phyloP scores from a whole-genome alignment of 2,329 filamentous ascomycete genomes.

The Sporothrix pseudoabietina region DNA sequence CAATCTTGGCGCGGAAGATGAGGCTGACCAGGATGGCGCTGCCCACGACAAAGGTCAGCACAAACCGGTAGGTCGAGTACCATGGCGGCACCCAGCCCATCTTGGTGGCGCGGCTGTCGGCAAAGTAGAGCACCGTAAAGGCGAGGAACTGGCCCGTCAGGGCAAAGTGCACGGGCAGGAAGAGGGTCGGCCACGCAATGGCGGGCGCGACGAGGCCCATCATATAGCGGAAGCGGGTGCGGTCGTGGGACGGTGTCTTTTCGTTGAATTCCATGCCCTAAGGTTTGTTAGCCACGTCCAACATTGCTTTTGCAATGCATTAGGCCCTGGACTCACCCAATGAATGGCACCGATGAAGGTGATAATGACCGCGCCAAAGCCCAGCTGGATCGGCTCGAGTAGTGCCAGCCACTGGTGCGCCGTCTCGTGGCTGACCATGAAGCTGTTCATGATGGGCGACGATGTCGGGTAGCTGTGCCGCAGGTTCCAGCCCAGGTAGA shows the following conservation, averaged over 20 bases:
- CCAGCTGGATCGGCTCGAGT: constrained; percentile 84
- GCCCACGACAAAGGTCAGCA: constrained; percentile 87
- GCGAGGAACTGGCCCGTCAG: constrained; percentile 82
- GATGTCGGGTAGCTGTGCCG: constrained; percentile 63
- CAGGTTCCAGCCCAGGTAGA: constrained; percentile 81
- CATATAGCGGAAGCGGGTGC: constrained; percentile 79
- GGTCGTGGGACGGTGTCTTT: constrained; percentile 60
- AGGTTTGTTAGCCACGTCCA: not conserved
- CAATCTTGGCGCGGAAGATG: constrained; percentile 78
- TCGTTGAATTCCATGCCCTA: constrained; percentile 78
- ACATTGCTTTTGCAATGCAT: too few species aligned
- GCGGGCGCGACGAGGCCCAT: constrained; percentile 78
- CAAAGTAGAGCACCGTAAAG: constrained; percentile 84
- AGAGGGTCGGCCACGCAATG: constrained; percentile 85
- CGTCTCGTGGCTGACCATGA: constrained; percentile 68
- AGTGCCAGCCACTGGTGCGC: constrained; percentile 72
- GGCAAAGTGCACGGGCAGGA: constrained; percentile 82
- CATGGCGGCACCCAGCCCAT: constrained; percentile 79
- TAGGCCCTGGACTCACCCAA: constrained; percentile 57
- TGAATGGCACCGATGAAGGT: constrained; percentile 93
- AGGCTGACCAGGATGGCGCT: constrained; percentile 77
- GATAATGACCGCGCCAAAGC: constrained; percentile 88
- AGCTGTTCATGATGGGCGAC: constrained; percentile 65
- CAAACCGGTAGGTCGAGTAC: constrained; percentile 89
- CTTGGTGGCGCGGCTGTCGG: constrained; percentile 71